A percentile compares a stretch with the other conserved stretches of the same genome.
Conservation (phyloP, 2,329 filamentous ascomycete genomes). For the Colletotrichum tropicale region DNA sequence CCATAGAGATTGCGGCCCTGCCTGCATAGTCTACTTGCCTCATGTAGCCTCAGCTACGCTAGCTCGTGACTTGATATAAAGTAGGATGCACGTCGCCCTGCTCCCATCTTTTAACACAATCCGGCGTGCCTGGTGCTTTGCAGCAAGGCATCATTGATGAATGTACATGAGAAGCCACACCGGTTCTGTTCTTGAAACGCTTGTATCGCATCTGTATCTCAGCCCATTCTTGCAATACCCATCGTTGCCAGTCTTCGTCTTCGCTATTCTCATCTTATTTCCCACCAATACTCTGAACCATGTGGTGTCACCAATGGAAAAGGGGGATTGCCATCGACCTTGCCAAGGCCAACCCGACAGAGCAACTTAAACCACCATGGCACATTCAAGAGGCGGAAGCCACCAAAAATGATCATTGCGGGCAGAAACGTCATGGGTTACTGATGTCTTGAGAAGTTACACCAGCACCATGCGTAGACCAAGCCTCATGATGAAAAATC, state of each 20-base stretch:
- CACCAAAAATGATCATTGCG: too few species aligned
- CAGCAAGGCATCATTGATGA: neutral
- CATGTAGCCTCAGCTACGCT: neutral
- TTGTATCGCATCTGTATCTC: neutral
- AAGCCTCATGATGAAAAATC: neutral
- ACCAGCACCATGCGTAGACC: neutral
- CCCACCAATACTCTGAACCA: accelerated
- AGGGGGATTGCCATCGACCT: accelerated
- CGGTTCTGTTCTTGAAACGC: neutral
- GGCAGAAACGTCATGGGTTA: neutral
- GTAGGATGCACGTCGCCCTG: accelerated
- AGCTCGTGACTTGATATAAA: neutral
- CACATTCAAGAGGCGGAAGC: neutral
- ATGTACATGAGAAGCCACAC: neutral
- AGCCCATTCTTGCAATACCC: neutral
- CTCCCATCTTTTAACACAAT: neutral
- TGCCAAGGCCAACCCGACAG: neutral
- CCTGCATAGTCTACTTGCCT: too few species aligned
- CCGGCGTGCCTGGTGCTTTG: too few species aligned
- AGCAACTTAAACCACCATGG: accelerated
- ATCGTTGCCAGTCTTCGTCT: neutral
- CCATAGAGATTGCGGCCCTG: too few species aligned
- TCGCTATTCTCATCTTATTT: neutral
- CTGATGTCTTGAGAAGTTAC: neutral
- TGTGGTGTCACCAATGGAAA: neutral